Percentiles rank a stretch among this genome's conserved stretches.
Conservation (phyloP, 345 rosid genomes). For the Acer campestre region DNA sequence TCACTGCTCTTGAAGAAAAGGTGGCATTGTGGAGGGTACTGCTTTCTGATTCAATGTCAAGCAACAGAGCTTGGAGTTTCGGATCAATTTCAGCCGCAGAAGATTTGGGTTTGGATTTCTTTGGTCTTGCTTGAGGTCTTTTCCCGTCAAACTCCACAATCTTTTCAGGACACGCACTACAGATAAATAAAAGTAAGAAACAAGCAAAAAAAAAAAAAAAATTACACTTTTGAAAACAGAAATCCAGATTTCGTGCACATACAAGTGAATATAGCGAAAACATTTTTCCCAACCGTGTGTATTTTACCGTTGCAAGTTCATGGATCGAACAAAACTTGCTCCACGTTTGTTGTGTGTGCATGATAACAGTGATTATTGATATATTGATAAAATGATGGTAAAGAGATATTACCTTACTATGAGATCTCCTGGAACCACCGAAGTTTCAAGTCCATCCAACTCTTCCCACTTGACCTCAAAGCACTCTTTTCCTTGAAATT, state of each 20-base stretch:
- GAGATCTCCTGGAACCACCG: conserved; percentile 79
- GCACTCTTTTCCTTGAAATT: conserved; percentile 70
- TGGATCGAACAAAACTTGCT: not conserved
- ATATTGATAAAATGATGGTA: not conserved
- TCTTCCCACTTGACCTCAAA: conserved; percentile 82
- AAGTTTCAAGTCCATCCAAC: conserved; percentile 58
- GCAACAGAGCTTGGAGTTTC: conserved; percentile 59
- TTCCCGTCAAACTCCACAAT: conserved; percentile 66
- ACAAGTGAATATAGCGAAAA: not conserved
- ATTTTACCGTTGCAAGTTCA: not conserved
- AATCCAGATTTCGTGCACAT: not conserved
- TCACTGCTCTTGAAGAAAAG: conserved; percentile 32
- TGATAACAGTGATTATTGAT: not conserved
- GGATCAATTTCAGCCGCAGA: conserved; percentile 48
- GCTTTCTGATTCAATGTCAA: conserved; percentile 49
- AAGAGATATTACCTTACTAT: conserved; percentile 55
- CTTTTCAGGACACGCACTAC: conserved; percentile 90
- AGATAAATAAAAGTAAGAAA: conserved; percentile 1
- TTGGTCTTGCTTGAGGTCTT: conserved; percentile 43
- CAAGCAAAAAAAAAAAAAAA: not conserved
- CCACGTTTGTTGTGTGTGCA: not conserved
- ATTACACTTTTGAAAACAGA: not conserved
- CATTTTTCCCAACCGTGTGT: not conserved
- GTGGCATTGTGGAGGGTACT: conserved; percentile 9
- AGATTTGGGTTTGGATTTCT: conserved; percentile 38